phyloP scores from a whole-genome alignment of 495 filamentous ascomycete species.

The Lindgomyces ingoldianus region DNA sequence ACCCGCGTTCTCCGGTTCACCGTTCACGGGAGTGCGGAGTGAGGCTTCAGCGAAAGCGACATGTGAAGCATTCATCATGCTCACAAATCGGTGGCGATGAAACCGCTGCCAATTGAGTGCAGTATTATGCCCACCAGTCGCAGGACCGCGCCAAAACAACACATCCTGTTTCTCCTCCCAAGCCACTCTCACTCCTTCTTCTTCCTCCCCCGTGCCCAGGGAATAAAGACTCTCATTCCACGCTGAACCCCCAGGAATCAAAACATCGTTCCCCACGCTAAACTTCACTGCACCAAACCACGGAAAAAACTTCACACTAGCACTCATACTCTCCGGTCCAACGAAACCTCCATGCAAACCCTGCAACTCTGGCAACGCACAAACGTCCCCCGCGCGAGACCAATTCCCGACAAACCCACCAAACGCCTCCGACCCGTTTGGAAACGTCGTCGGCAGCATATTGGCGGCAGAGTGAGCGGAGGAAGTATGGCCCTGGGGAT shows the following conservation, averaged over 20 bases:
- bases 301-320: constrained; percentile 62
- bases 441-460: constrained; percentile 23
- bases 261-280: constrained; percentile 76
- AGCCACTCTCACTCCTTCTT: constrained; percentile 37
- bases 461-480: constrained; percentile 37
- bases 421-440: constrained; percentile 31
- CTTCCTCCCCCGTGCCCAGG: constrained; percentile 54
- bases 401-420: constrained; percentile 47
- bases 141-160: constrained; percentile 70
- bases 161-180: constrained; percentile 58
- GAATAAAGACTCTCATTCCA: constrained; percentile 52
- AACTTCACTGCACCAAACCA: constrained; percentile 78
- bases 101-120: constrained; percentile 66
- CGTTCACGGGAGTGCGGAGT: not conserved
- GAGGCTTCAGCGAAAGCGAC: constrained; percentile 47
- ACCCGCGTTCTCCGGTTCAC: not conserved
- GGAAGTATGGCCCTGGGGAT: constrained; percentile 21
- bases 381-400: constrained; percentile 40
- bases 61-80: constrained; percentile 66
- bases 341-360: constrained; percentile 71
- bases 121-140: constrained; percentile 66
- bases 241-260: constrained; percentile 78
- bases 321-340: constrained; percentile 60
- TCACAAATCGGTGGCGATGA: constrained; percentile 72
- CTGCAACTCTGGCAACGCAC: constrained; percentile 42